These are phyloP conservation scores for Aspergillus fumigatiaffinis DNA, from an alignment of 2,329 filamentous ascomycete genomes.

Conservation along the genomic window DNA sequence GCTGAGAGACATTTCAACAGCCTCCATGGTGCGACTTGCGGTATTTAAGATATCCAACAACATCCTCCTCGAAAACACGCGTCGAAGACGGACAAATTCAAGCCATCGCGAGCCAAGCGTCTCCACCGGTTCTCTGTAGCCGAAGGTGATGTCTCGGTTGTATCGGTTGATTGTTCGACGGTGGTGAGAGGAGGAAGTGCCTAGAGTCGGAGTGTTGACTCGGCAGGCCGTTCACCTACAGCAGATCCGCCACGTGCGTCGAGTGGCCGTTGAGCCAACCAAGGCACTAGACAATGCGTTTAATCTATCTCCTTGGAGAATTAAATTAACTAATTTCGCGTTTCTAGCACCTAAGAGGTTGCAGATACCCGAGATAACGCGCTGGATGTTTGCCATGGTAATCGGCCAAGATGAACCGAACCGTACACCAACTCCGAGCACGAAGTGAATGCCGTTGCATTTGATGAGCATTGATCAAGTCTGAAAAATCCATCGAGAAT, in stretches of 20 bases:
- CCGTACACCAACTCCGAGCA: background rate
- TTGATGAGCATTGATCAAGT: constrained; percentile 34
- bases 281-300: background rate
- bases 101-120: background rate
- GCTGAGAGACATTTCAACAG: background rate
- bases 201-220: background rate
- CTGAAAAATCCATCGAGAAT: constrained; percentile 64
- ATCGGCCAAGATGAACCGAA: background rate
- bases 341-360: background rate
- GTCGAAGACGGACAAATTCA: background rate
- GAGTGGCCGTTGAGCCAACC: background rate
- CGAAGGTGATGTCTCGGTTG: background rate
- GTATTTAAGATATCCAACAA: background rate
- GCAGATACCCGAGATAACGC: background rate
- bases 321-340: background rate
- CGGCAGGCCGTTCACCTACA: constrained; percentile 8
- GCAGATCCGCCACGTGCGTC: constrained; percentile 10
- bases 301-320: background rate
- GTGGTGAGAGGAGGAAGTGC: background rate
- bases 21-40: background rate
- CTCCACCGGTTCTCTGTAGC: background rate
- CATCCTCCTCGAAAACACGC: background rate
- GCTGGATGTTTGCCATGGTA: background rate
- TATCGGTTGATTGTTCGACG: background rate
- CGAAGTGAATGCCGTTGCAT: background rate